phyloP scores from a whole-genome alignment of 2,329 filamentous ascomycete species.

The Xylaria polymorpha region DNA sequence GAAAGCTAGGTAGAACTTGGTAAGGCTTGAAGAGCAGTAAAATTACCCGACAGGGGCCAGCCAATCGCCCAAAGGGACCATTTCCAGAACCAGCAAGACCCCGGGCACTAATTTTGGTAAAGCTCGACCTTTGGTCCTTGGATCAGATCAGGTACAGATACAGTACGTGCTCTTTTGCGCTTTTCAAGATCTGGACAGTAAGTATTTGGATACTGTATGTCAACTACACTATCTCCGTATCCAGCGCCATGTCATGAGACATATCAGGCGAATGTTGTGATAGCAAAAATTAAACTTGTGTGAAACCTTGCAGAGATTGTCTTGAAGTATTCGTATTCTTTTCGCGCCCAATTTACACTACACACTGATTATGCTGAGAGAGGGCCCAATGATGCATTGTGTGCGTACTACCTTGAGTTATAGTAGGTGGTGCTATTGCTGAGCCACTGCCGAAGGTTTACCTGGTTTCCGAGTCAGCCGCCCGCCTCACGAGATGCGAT shows the following conservation, averaged over 20 bases:
- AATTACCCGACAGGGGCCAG: conserved; percentile 45
- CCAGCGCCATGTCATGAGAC: neutral
- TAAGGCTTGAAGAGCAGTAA: conserved; percentile 44
- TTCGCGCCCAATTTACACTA: conserved; percentile 20
- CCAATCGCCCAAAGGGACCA: conserved; percentile 37
- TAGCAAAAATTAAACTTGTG: neutral
- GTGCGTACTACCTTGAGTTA: neutral
- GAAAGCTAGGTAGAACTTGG: conserved; percentile 37
- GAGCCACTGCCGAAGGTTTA: conserved; percentile 6
- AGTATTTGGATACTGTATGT: neutral
- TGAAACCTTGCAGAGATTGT: conserved; percentile 2
- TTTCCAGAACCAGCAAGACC: conserved; percentile 38
- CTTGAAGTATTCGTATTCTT: conserved; percentile 1
- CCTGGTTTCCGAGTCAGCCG: conserved; percentile 14
- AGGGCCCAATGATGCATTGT: conserved; percentile 24
- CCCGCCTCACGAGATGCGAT: neutral
- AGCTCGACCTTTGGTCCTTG: conserved; percentile 10
- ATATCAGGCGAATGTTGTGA: neutral
- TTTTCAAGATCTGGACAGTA: neutral
- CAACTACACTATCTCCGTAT: neutral
- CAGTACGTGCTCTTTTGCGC: neutral
- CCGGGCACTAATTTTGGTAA: conserved; percentile 17
- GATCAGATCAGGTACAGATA: conserved; percentile 27
- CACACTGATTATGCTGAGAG: conserved; percentile 1
- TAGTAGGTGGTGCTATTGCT: neutral